Evolutionary conservation across 371 early-diverging fungal genomes (phyloP).

Genomic region (Apophysomyces ossiformis): DNA sequence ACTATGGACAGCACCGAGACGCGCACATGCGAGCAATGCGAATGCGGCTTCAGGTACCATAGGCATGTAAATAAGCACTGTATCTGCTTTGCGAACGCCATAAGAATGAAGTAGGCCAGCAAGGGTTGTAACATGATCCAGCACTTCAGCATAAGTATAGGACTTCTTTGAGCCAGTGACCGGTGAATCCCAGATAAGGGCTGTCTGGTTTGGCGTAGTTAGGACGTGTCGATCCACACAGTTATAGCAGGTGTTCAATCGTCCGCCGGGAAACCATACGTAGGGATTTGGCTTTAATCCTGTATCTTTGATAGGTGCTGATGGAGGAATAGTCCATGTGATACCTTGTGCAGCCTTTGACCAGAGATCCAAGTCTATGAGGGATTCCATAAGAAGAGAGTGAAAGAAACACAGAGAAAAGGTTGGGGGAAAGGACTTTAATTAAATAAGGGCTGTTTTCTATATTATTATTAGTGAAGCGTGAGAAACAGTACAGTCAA

Average conservation of each 20-base stretch:
- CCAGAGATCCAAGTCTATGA: constrained; percentile 35
- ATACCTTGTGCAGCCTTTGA: constrained; percentile 39
- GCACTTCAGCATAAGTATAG: constrained; percentile 76
- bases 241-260: constrained; percentile 92
- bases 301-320: constrained; percentile 28
- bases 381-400: constrained; percentile 9
- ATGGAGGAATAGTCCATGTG: constrained; percentile 41
- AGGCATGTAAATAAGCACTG: constrained; percentile 88
- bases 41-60: constrained; percentile 90
- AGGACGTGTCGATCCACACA: constrained; percentile 89
- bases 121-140: constrained; percentile 72
- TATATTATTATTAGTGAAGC: neutral
- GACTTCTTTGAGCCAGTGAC: constrained; percentile 55
- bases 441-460: constrained; percentile 1
- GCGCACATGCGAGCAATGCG: constrained; percentile 90
- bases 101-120: constrained; percentile 76
- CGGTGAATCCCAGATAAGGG: constrained; percentile 84
- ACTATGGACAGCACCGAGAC: constrained; percentile 87
- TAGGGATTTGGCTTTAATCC: constrained; percentile 40
- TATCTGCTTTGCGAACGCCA: constrained; percentile 81
- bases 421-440: neutral
- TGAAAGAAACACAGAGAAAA: neutral
- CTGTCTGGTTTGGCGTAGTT: constrained; percentile 48
- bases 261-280: constrained; percentile 72
- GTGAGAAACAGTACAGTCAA: constrained; percentile 4